Evolutionary conservation across 257 asterid species (phyloP), one percentile per base, ranked within the genome.

Genomic region (Solanum commersonii): DNA sequence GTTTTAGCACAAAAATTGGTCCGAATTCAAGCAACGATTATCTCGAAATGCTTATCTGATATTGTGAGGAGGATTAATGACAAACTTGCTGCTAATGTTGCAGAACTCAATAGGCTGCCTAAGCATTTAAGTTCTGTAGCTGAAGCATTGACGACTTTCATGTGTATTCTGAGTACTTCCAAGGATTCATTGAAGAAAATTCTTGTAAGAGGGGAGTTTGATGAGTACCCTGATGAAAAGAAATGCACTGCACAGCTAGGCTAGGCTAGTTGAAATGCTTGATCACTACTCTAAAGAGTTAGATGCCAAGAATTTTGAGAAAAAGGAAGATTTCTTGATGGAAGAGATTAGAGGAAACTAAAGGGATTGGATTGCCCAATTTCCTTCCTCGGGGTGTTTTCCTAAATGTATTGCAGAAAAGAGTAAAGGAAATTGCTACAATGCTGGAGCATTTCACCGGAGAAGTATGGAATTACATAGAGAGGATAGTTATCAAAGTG

Each of bases 211-310:
- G 93, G 92, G 3, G 93, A 89, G 78, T 91, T 92, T 23, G 92
- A 88, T 5, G 93, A 89, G 74, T 90, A 88, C n/a, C 92, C 93
- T 0, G 91, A 91, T 40, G 92, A 44, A 10, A 42, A 11, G 89
- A 86, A 38, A 90, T 92, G 92, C 94, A 92, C 14, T 89, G 90
- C 83, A 92, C 92, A 0, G 92, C 93, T 9, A 59, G 92, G 92
- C 93, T 9, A 59, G 92, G 22, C 20, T 91, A 27, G 85, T 89
- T 9, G 94, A 89, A 42, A 91, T 91, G 91, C 84, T 92, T 1
- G 82, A 86, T 14, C 42, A 70, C 8, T 89, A 52, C 87, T 87
- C 92, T 10, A 86, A 79, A 1, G 63, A 87, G 22, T 27, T 92
- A 44, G 81, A 90, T 42, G 23, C 71, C 13, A 86, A 87, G 37